These are phyloP conservation scores for Metarhizium humberi DNA, from an alignment of 2,329 filamentous ascomycete genomes.

Conservation along the genomic window DNA sequence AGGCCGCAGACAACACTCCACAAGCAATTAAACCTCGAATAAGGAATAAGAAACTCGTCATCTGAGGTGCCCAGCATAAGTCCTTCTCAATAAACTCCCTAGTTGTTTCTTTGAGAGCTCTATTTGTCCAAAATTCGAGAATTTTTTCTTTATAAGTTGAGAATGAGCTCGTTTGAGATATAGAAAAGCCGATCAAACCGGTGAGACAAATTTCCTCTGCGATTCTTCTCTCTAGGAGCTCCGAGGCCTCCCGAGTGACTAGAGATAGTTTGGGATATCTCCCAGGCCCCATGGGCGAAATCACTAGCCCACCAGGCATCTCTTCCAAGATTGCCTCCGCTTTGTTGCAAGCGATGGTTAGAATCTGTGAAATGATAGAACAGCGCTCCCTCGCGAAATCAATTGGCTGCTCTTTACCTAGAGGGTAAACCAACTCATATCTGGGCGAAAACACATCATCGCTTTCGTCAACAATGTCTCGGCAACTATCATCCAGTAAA, in stretches of 20 bases:
- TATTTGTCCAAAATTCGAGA: constrained; percentile 31
- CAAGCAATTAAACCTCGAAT: too few species aligned
- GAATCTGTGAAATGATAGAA: background rate
- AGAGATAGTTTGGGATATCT: background rate
- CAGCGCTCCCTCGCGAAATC: constrained; percentile 20
- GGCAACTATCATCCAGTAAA: constrained; percentile 15
- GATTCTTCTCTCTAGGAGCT: constrained; percentile 14
- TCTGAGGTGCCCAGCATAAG: too few species aligned
- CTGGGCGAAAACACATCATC: constrained; percentile 50
- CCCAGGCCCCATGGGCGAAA: background rate
- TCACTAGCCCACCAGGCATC: background rate
- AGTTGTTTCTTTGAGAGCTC: constrained; percentile 8
- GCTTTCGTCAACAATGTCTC: constrained; percentile 54
- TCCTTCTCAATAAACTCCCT: background rate
- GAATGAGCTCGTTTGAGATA: constrained; percentile 23
- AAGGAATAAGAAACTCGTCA: too few species aligned
- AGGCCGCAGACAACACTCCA: too few species aligned
- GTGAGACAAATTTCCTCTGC: constrained; percentile 23
- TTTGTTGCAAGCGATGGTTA: background rate
- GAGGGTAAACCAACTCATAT: constrained; percentile 53
- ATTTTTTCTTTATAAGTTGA: constrained; percentile 18
- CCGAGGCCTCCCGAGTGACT: background rate
- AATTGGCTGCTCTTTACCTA: constrained; percentile 38
- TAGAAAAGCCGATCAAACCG: constrained; percentile 30
- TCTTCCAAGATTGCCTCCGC: background rate